phyloP scores from a whole-genome alignment of 192 early-diverging fungal species.

The Backusella westeae region DNA sequence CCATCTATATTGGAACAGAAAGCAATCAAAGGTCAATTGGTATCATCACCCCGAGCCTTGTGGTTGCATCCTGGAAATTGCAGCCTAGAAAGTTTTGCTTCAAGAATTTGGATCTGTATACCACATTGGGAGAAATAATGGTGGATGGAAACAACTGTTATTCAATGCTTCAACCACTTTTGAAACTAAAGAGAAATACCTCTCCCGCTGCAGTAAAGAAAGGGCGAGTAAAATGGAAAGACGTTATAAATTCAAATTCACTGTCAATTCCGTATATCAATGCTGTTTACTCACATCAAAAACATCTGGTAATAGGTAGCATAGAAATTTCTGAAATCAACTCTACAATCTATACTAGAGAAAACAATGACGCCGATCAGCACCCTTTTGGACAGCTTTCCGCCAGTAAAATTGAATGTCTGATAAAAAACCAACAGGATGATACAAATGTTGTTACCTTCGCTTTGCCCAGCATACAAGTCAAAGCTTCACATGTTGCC shows the following conservation, averaged over 20 bases:
- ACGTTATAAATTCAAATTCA: background rate
- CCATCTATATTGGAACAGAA: background rate
- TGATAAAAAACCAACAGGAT: background rate
- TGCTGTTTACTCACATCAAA: background rate
- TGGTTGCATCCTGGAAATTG: background rate
- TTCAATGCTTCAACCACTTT: background rate
- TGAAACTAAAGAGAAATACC: background rate
- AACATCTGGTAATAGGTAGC: background rate
- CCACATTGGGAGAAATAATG: background rate
- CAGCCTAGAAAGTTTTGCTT: background rate
- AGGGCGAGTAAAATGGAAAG: background rate
- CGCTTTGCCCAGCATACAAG: background rate
- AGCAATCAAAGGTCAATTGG: background rate
- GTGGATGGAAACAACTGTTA: background rate
- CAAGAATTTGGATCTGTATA: background rate
- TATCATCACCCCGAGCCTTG: background rate
- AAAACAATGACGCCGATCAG: background rate
- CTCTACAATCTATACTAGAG: background rate
- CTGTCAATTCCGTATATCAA: background rate
- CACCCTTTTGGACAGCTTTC: background rate
- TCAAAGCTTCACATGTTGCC: background rate
- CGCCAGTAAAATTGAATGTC: background rate
- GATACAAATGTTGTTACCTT: background rate
- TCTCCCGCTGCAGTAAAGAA: background rate
- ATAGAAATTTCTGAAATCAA: background rate